A percentile compares a stretch with the other conserved stretches of the same genome.
Conservation (phyloP, 2,329 filamentous ascomycete genomes). For the Blumeria graminis region DNA sequence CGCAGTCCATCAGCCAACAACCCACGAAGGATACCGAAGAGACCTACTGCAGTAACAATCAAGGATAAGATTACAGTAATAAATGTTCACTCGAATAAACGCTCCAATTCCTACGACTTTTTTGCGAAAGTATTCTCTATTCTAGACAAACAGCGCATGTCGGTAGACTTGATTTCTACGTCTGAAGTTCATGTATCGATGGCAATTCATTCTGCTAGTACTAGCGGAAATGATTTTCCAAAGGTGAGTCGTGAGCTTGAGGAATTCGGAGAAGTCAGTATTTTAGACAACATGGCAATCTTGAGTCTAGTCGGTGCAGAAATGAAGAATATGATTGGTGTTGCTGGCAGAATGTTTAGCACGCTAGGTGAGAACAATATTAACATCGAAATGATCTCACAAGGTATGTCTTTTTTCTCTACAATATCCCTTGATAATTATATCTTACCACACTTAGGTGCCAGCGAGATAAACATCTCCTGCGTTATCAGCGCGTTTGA, state of each 20-base stretch:
- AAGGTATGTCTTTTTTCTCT: slow-evolving; percentile 33
- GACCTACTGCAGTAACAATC: slow-evolving; percentile 80
- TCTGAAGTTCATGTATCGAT: slow-evolving; percentile 95
- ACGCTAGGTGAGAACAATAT: slow-evolving; percentile 81
- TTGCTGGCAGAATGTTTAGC: slow-evolving; percentile 84
- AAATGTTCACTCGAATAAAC: slow-evolving; percentile 94
- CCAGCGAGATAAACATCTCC: slow-evolving; percentile 97
- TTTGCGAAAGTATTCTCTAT: slow-evolving; percentile 85
- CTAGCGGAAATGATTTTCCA: slow-evolving; percentile 35
- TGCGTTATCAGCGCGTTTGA: slow-evolving; percentile 87
- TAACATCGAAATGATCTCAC: slow-evolving; percentile 98
- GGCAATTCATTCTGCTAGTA: slow-evolving; percentile 67
- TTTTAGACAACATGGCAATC: slow-evolving; percentile 83
- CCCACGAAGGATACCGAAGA: slow-evolving; percentile 35
- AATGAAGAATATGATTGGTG: slow-evolving; percentile 93
- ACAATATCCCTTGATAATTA: background rate
- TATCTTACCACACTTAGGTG: slow-evolving; percentile 29
- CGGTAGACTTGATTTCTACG: slow-evolving; percentile 88
- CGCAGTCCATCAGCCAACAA: slow-evolving; percentile 22
- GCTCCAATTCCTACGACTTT: slow-evolving; percentile 87
- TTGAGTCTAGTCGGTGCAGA: slow-evolving; percentile 82
- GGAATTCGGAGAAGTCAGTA: slow-evolving; percentile 70
- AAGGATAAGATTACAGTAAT: slow-evolving; percentile 94
- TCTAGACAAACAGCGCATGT: slow-evolving; percentile 64
- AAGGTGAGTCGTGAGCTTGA: slow-evolving; percentile 47